Percentiles rank a stretch among this genome's conserved stretches.
phyloP scores from a whole-genome alignment of 805 yeast genomes.

The Metschnikowia santaceciliae region DNA sequence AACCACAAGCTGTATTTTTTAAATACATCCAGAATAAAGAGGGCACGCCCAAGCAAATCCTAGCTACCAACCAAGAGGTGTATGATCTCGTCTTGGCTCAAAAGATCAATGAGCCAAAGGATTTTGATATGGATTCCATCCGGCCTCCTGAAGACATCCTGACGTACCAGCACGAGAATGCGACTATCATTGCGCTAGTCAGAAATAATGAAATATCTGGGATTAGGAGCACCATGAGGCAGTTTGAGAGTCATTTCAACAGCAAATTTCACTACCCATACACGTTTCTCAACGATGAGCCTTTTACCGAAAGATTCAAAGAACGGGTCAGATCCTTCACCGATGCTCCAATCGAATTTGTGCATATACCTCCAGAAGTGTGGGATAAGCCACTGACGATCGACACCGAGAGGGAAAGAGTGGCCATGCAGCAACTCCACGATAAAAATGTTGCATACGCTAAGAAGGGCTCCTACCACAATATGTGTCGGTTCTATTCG shows the following conservation, averaged over 20 bases:
- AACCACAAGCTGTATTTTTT: conserved; percentile 31
- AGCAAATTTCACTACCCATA: conserved; percentile 73
- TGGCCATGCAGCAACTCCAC: conserved; percentile 38
- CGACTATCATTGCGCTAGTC: conserved; percentile 72
- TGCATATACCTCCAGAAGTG: conserved; percentile 35
- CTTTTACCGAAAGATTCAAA: conserved; percentile 58
- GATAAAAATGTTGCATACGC: conserved; percentile 58
- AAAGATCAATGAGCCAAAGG: conserved; percentile 49
- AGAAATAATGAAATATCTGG: conserved; percentile 56
- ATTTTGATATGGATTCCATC: conserved; percentile 26
- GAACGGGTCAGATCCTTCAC: conserved; percentile 32
- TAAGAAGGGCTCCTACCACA: conserved; percentile 59
- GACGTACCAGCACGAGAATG: conserved; percentile 52
- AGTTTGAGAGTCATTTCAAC: conserved; percentile 65
- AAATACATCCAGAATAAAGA: conserved; percentile 27
- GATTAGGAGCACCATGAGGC: conserved; percentile 50
- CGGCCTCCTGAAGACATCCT: conserved; percentile 24
- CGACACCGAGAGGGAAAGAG: conserved; percentile 40
- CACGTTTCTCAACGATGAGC: conserved; percentile 70
- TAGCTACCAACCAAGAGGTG: conserved; percentile 34
- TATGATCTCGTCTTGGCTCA: conserved; percentile 34
- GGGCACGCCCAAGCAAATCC: conserved; percentile 30
- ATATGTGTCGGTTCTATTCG: conserved; percentile 81
- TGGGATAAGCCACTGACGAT: conserved; percentile 64
- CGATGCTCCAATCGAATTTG: conserved; percentile 33